Evolutionary conservation across 148 eudicot genomes (phyloP).

Genomic region (Camellia sinensis): DNA sequence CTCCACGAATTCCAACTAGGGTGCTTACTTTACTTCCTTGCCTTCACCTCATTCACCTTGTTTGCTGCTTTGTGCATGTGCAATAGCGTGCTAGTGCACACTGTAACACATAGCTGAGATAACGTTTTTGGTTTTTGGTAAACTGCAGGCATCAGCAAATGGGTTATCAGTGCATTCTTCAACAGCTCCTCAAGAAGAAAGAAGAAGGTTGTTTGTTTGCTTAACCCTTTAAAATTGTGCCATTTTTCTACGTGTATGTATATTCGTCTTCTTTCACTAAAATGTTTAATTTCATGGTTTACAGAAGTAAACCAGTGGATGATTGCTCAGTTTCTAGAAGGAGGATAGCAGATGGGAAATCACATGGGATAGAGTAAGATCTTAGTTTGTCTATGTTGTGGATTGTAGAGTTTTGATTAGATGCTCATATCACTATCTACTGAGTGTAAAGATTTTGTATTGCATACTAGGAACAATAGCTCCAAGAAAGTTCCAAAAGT

Average conservation of each 20-base stretch:
- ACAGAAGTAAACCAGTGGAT: conserved; percentile 25
- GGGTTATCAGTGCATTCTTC: conserved; percentile 30
- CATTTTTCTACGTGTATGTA: background rate
- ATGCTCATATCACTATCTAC: too few relatives aligned
- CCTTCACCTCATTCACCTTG: background rate
- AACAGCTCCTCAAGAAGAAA: conserved; percentile 39
- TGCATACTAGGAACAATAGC: too few relatives aligned
- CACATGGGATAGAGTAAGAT: too few relatives aligned
- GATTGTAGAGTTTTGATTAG: too few relatives aligned
- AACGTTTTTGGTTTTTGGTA: background rate
- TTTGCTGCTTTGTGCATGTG: background rate
- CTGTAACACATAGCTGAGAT: background rate
- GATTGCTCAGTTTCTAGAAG: background rate
- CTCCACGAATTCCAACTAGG: conserved; percentile 44
- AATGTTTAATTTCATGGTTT: conserved; percentile 7
- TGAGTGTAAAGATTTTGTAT: too few relatives aligned
- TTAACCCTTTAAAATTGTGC: background rate
- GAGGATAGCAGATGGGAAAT: too few relatives aligned
- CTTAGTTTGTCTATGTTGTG: too few relatives aligned
- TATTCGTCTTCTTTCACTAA: background rate
- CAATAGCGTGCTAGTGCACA: background rate
- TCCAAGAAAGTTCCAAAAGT: too few relatives aligned
- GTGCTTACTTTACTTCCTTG: conserved; percentile 30
- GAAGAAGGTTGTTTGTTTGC: conserved; percentile 35
- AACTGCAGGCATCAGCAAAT: conserved; percentile 47